phyloP scores from a whole-genome alignment of 106 monocot species.

The Dendrobium nobile region DNA sequence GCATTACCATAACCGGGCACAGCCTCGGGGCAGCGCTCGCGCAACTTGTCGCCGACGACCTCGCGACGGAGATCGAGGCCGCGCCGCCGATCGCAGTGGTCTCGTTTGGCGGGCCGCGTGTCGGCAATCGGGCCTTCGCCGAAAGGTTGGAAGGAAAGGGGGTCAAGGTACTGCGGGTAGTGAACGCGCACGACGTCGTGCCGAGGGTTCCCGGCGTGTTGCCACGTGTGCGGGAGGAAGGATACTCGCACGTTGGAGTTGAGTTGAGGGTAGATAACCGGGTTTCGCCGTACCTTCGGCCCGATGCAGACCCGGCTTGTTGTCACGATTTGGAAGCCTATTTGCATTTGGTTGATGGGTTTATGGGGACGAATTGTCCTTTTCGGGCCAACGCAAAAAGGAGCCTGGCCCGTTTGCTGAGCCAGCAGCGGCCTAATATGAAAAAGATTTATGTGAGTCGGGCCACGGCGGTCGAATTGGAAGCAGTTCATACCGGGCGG shows the following conservation, averaged over 20 bases:
- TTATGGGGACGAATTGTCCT: slow-evolving; percentile 18
- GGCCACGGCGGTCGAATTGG: slow-evolving; percentile 8
- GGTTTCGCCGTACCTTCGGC: slow-evolving; percentile 26
- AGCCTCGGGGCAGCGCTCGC: slow-evolving; percentile 74
- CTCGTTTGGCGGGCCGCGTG: slow-evolving; percentile 57
- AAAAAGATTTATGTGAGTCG: slow-evolving; percentile 23
- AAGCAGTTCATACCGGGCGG: slow-evolving; percentile 1
- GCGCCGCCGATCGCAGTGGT: slow-evolving; percentile 44
- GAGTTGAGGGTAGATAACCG: slow-evolving; percentile 32
- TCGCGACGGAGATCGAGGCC: slow-evolving; percentile 9
- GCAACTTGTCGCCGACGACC: slow-evolving; percentile 42
- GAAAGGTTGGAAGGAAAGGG: slow-evolving; percentile 14
- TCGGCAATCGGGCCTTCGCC: slow-evolving; percentile 41
- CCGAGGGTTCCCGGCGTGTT: slow-evolving; percentile 38
- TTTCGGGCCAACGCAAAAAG: slow-evolving; percentile 44
- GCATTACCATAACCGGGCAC: slow-evolving; percentile 71
- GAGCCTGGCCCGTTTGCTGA: slow-evolving; percentile 33
- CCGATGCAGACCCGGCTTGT: slow-evolving; percentile 17
- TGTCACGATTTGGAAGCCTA: slow-evolving; percentile 48
- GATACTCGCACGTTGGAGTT: slow-evolving; percentile 22
- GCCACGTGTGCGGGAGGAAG: neutral
- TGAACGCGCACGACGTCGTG: slow-evolving; percentile 49
- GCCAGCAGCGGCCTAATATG: slow-evolving; percentile 36
- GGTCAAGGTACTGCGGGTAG: slow-evolving; percentile 39
- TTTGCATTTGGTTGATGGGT: slow-evolving; percentile 48